A percentile compares a stretch with the other conserved stretches of the same genome.
Conservation (phyloP, 1,139 yeast species). For the Oligophagozyma castellii region DNA sequence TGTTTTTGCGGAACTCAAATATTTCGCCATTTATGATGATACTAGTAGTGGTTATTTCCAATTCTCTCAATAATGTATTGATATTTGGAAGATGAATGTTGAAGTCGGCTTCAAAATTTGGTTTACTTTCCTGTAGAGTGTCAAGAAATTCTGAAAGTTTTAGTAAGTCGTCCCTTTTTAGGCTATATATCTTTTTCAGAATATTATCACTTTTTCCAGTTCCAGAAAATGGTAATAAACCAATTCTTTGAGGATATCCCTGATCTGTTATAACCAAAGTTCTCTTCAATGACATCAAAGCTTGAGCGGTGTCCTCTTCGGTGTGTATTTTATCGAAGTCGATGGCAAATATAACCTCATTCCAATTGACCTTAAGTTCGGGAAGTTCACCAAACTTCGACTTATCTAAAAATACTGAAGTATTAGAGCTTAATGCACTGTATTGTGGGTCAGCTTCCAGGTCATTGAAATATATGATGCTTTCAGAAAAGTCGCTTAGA, state of each 20-base stretch:
- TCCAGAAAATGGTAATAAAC: constrained; percentile 47
- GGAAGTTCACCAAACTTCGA: constrained; percentile 50
- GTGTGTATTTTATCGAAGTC: constrained; percentile 38
- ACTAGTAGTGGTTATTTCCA: constrained; percentile 37
- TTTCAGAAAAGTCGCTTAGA: constrained; percentile 17
- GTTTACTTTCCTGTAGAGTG: constrained; percentile 2
- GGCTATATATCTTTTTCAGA: constrained; percentile 28
- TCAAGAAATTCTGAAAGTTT: constrained; percentile 20
- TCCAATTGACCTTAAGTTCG: constrained; percentile 56
- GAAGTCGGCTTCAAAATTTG: constrained; percentile 7
- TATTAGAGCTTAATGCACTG: constrained; percentile 31
- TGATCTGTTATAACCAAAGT: constrained; percentile 35
- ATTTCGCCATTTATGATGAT: constrained; percentile 67
- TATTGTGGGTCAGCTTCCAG: constrained; percentile 52
- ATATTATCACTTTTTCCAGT: constrained; percentile 11
- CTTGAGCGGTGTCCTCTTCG: constrained; percentile 33
- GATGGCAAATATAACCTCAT: constrained; percentile 60
- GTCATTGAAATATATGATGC: constrained; percentile 65
- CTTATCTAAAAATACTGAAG: constrained; percentile 30
- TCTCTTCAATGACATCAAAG: constrained; percentile 36
- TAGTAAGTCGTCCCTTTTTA: constrained; percentile 17
- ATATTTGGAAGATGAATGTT: constrained; percentile 13
- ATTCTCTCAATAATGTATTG: constrained; percentile 25
- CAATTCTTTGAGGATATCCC: constrained; percentile 68
- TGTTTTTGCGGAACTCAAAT: constrained; percentile 25